Base-by-base conservation (phyloP, 179 eudicot genomes). In the Spergularia azorica region DNA sequence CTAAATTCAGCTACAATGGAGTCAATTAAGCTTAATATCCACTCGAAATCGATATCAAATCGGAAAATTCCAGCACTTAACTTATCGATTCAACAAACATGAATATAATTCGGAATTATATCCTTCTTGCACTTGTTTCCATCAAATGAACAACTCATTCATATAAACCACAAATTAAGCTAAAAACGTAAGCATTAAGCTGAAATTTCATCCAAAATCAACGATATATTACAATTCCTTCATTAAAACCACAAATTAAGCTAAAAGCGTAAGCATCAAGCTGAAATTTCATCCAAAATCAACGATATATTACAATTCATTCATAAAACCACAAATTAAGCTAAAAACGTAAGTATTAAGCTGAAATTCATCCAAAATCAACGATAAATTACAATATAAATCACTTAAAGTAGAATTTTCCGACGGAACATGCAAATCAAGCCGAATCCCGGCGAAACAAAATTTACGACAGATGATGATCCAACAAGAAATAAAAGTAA, bases 351-450 rank as follows among this genome's bases (percentile, higher is more conserved):
- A 36, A 1, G 20, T 38, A 38, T n/a, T 16, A 38, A 17, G 32
- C 74, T 56, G 21, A 38, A 26, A 36, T 70, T 51, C 43, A 51
- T 67, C 15, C 1, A 2, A 69, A 52, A 21, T 52, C 3, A 58
- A 20, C 32, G 58, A 68, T 7, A 51, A 21, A 5, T 4, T 3
- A 43, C 48, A 69, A 51, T 11, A 52, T 51, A 43, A 14, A 69
- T 7, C 58, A 51, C 72, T 51, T n/a, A 7, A 69, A 69, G 59
- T 69, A 50, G 11, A 4, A 68, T 20, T 0, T 10, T 26, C 32
- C 59, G 13, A 21, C 2, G 46, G n/a, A 62, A 69, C 41, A 69
- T 56, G 6, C 74, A 71, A 71, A 71, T 55, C 6, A 61, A 69
- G 10, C 76, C 1, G 0, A 61, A 61, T 61, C 20, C 1, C 65